phyloP scores from a whole-genome alignment of 371 early-diverging fungal genomes.

The Mortierella sp. region DNA sequence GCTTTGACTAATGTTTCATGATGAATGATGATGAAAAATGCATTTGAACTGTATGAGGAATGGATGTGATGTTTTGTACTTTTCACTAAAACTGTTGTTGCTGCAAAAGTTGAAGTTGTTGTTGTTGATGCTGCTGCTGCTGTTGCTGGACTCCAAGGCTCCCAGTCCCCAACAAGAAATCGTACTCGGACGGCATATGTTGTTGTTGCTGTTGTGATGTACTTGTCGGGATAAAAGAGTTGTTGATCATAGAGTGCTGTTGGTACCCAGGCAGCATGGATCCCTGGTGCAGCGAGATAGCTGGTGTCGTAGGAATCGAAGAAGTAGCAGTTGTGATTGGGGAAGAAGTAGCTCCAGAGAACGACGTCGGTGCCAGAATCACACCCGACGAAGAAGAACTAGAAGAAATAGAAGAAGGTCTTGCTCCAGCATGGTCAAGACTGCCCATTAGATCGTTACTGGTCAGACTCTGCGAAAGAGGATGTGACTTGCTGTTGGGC shows the following conservation, averaged over 20 bases:
- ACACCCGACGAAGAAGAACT: not conserved
- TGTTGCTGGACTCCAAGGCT: conserved; percentile 12
- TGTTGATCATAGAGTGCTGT: conserved; percentile 10
- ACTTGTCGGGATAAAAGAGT: not conserved
- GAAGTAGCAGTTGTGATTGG: not conserved
- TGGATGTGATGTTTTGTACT: too few relatives aligned
- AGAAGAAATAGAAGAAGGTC: not conserved
- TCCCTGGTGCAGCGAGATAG: not conserved
- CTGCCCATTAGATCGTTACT: conserved; percentile 30
- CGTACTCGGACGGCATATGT: conserved; percentile 22
- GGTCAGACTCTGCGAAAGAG: conserved; percentile 44
- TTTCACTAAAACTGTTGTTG: not conserved
- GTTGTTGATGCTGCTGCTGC: conserved; percentile 2
- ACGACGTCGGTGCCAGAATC: not conserved
- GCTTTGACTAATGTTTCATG: not conserved
- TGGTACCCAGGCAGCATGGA: not conserved
- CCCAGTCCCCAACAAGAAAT: conserved; percentile 18
- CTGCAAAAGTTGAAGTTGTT: conserved; percentile 7
- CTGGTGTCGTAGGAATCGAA: not conserved
- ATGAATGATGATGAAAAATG: too few relatives aligned
- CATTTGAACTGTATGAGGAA: too few relatives aligned
- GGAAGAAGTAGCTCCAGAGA: not conserved
- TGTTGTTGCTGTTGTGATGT: conserved; percentile 7
- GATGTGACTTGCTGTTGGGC: conserved; percentile 17
- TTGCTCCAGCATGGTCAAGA: not conserved